Conservation (phyloP, 768 basidiomycete species). For the Cystofilobasidium macerans region DNA sequence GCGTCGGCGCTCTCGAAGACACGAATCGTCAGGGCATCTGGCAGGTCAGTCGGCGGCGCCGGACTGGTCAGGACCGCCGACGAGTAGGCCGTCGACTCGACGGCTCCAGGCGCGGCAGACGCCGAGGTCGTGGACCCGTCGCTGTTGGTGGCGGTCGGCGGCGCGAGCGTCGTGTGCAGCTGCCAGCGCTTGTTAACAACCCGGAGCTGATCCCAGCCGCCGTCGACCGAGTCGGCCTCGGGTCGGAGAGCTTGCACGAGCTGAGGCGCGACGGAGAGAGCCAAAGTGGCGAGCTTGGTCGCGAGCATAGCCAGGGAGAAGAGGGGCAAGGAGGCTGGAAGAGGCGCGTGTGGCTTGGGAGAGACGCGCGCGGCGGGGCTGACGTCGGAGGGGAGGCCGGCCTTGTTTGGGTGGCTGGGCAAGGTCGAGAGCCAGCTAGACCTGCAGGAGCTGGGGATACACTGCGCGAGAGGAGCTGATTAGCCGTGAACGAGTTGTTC, state of each 20-base stretch:
- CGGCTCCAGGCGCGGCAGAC: neutral
- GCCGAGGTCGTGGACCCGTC: neutral
- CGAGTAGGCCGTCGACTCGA: neutral
- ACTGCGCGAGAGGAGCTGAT: no score
- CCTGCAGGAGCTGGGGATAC: no score
- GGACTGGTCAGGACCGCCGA: neutral
- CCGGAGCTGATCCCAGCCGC: neutral
- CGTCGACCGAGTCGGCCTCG: neutral
- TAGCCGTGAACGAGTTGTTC: no score
- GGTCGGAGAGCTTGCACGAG: neutral
- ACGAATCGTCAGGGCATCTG: neutral
- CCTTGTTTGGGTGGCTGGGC: no score
- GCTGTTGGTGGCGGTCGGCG: no score
- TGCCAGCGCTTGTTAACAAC: slow-evolving; percentile 8
- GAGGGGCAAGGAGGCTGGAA: no score
- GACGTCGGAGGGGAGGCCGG: no score
- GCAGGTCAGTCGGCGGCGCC: neutral
- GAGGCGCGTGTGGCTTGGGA: no score
- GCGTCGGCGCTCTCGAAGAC: slow-evolving; percentile 21
- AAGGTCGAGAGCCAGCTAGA: no score
- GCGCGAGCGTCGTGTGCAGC: slow-evolving; percentile 20
- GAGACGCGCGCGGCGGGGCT: no score
- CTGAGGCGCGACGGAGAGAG: neutral
- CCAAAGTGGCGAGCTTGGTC: neutral
- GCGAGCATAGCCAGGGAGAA: neutral